phyloP scores from a whole-genome alignment of 2,329 filamentous ascomycete genomes.

The Ascosphaera apis region DNA sequence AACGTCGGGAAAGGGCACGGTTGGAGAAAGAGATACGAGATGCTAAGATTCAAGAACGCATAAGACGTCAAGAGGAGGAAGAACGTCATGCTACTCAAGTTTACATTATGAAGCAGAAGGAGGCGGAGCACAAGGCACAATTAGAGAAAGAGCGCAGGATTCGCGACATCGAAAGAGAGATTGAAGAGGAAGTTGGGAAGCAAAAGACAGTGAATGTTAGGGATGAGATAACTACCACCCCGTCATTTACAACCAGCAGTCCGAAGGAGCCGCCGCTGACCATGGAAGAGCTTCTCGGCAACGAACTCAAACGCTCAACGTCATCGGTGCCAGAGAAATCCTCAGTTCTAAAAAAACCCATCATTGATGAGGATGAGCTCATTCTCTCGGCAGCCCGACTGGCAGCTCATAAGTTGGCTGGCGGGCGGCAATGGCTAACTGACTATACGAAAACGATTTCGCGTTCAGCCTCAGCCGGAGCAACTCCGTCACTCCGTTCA shows the following conservation, averaged over 20 bases:
- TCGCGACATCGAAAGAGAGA: background rate
- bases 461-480: background rate
- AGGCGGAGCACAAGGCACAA: conserved; percentile 1
- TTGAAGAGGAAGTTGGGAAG: conserved; percentile 6
- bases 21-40: conserved; percentile 28
- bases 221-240: background rate
- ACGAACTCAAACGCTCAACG: conserved; percentile 2
- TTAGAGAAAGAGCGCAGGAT: background rate
- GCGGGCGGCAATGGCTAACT: conserved; percentile 9
- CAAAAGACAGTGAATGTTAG: conserved; percentile 4
- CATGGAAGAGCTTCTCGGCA: conserved; percentile 5
- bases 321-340: conserved; percentile 1
- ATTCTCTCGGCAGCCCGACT: conserved; percentile 19
- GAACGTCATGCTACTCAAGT: conserved; percentile 2
- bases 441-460: background rate
- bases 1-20: conserved; percentile 49
- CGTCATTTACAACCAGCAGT: conserved; percentile 3
- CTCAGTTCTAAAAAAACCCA: conserved; percentile 2
- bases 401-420: conserved; percentile 17
- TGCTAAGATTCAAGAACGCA: background rate
- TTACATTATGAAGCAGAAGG: conserved; percentile 3
- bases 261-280: conserved; percentile 3
- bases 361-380: conserved; percentile 19
- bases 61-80: background rate
- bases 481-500: background rate